Conservation (phyloP, 176 grass and related monocot genomes). For the Musa itinerans region DNA sequence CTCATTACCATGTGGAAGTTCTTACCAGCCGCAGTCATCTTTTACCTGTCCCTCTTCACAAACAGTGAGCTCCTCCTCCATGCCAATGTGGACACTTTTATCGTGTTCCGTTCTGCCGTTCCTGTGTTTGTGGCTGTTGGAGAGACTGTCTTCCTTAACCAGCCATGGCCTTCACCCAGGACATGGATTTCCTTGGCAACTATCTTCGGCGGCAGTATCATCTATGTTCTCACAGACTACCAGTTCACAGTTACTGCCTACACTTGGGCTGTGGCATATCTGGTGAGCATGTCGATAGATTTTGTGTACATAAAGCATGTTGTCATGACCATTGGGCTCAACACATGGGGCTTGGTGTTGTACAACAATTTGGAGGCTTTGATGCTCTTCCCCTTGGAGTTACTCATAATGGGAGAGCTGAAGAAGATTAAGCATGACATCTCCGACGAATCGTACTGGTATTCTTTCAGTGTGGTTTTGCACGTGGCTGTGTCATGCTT, state of each 20-base stretch:
- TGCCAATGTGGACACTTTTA: slow-evolving; percentile 11
- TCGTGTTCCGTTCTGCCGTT: slow-evolving; percentile 6
- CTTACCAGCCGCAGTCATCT: slow-evolving; percentile 5
- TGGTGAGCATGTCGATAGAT: slow-evolving; percentile 6
- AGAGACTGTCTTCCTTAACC: slow-evolving; percentile 9
- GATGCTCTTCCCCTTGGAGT: slow-evolving; percentile 7
- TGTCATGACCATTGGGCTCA: slow-evolving; percentile 9
- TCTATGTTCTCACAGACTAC: slow-evolving; percentile 14
- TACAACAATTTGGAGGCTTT: slow-evolving; percentile 15
- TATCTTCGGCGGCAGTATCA: slow-evolving; percentile 9
- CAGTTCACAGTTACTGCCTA: slow-evolving; percentile 10
- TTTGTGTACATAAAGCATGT: slow-evolving; percentile 17
- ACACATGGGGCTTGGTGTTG: slow-evolving; percentile 12
- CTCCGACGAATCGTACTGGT: slow-evolving; percentile 1
- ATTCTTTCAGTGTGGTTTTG: slow-evolving; percentile 1
- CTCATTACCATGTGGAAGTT: slow-evolving; percentile 6
- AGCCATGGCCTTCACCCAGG: slow-evolving; percentile 2
- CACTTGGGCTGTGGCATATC: slow-evolving; percentile 5
- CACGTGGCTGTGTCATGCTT: slow-evolving; percentile 7
- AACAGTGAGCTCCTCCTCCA: slow-evolving; percentile 11
- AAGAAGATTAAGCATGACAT: slow-evolving; percentile 12
- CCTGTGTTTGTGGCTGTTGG: slow-evolving; percentile 9
- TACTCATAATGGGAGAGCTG: slow-evolving; percentile 16
- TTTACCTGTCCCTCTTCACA: slow-evolving; percentile 7
- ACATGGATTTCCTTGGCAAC: slow-evolving; percentile 4